Conservation (phyloP, 768 basidiomycete genomes). For the Kwoniella sp. region DNA sequence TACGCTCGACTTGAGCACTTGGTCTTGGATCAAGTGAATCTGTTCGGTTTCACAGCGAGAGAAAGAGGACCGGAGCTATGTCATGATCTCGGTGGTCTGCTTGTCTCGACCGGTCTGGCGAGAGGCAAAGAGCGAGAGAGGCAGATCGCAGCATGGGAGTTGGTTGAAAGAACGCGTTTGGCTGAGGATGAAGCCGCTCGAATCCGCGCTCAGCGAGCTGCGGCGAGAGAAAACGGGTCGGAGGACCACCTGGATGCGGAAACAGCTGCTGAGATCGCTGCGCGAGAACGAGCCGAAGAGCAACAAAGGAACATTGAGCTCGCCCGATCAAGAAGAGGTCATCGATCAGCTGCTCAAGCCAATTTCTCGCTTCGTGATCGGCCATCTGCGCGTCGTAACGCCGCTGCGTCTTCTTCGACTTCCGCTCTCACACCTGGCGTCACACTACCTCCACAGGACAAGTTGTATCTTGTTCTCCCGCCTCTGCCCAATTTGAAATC, state of each 20-base stretch:
- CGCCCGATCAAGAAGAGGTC: constrained; percentile 41
- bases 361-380: constrained; percentile 53
- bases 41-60: constrained; percentile 61
- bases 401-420: constrained; percentile 16
- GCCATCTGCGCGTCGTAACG: constrained; percentile 26
- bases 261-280: constrained; percentile 16
- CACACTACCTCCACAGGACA: constrained; percentile 40
- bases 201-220: constrained; percentile 3
- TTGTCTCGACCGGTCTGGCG: constrained; percentile 66
- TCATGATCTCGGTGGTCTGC: constrained; percentile 64
- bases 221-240: constrained; percentile 6
- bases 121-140: constrained; percentile 71
- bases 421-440: constrained; percentile 26
- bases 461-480: constrained; percentile 52
- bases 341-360: constrained; percentile 51
- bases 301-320: constrained; percentile 27
- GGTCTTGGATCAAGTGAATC: constrained; percentile 68
- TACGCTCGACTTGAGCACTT: constrained; percentile 66
- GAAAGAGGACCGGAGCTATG: constrained; percentile 64
- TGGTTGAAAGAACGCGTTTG: constrained; percentile 33
- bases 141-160: constrained; percentile 52
- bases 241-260: constrained; percentile 25
- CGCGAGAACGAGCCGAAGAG: constrained; percentile 21
- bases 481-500: constrained; percentile 49
- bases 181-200: constrained; percentile 40